Base-by-base conservation (phyloP, 768 basidiomycete genomes). In the Suillus subluteus region DNA sequence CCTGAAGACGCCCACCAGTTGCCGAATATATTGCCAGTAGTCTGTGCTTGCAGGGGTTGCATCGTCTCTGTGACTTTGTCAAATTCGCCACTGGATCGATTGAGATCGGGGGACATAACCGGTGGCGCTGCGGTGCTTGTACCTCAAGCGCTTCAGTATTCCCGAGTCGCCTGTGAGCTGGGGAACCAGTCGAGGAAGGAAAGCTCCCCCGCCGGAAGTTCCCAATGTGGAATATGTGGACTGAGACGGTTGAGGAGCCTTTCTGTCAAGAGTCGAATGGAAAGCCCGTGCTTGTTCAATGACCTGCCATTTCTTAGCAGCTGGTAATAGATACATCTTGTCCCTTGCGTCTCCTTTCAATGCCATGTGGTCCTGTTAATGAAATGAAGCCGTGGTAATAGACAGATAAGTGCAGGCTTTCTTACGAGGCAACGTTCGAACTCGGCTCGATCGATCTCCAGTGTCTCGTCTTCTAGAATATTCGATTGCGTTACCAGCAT, bases 1-100 rank as follows among this genome's bases (percentile, higher is more conserved):
- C 89, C 89, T 9, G 90, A 84, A n/a, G 85, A 87, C 37, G 82
- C 75, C 91, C 91, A 95, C 88, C 88, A 95, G 64, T 82, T 86
- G 65, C 85, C 83, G 87, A 91, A 95, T 41, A 92, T 78, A 13
- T 91, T 85, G 11, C 94, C 93, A 3, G 93, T 94, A 18, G 71
- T 82, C 72, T 95, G 93, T 16, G 90, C 83, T 63, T 85, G 87
- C 35, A 88, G 73, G 12, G 80, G 80, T 62, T 79, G 78, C 32
- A 70, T 66, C 26, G 43, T 66, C 46, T 71, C 83, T 6, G 68
- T 71, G 1, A 70, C 59, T 55, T 74, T 82, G 18, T 73, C 76
- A 48, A 82, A 79, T 62, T 85, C 82, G 26, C 79, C 77, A 67
- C 78, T 82, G 8, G 78, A 74, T 38, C 80, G 80, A 66, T 72